A percentile compares a stretch with the other conserved stretches of the same genome.
Evolutionary conservation across 768 basidiomycete genomes (phyloP).

Genomic region (Tulasnella sp.): DNA sequence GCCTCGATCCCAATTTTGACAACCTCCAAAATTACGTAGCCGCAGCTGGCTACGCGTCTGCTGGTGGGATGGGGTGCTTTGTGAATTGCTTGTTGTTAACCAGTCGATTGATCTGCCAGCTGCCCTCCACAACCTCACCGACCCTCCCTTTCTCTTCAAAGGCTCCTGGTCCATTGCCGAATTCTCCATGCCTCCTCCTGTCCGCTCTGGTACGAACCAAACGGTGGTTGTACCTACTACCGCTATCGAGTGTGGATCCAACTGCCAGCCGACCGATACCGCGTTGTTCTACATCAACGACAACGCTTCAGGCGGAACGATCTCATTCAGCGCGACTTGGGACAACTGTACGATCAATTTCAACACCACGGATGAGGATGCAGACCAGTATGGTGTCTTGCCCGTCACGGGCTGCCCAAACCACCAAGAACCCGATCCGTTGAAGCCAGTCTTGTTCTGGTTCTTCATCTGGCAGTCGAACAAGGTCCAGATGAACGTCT

Average conservation of each 20-base stretch:
- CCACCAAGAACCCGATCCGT: conserved; percentile 25
- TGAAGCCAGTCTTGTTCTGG: conserved; percentile 59
- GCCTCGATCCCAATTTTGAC: conserved; percentile 34
- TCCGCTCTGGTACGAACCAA: background rate
- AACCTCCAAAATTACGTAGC: conserved; percentile 44
- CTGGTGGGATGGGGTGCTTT: conserved; percentile 18
- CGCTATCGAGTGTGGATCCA: background rate
- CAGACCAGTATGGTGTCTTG: conserved; percentile 41
- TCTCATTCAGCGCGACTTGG: conserved; percentile 38
- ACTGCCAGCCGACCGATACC: background rate
- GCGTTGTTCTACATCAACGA: background rate
- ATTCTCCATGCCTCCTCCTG: conserved; percentile 33
- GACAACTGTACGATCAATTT: conserved; percentile 35
- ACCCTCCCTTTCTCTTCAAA: conserved; percentile 44
- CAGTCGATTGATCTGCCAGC: background rate
- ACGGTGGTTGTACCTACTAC: conserved; percentile 5
- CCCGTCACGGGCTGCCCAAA: conserved; percentile 27
- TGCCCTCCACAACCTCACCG: conserved; percentile 34
- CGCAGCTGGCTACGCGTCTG: conserved; percentile 40
- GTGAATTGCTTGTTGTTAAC: too few species aligned
- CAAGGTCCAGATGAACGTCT: conserved; percentile 43
- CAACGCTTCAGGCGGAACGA: conserved; percentile 12
- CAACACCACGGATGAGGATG: conserved; percentile 27
- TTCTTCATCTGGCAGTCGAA: conserved; percentile 30
- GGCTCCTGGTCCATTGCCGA: conserved; percentile 42